Evolutionary conservation across 1,284 basidiomycete species (phyloP).

Genomic region (Cerioporus squamosus): DNA sequence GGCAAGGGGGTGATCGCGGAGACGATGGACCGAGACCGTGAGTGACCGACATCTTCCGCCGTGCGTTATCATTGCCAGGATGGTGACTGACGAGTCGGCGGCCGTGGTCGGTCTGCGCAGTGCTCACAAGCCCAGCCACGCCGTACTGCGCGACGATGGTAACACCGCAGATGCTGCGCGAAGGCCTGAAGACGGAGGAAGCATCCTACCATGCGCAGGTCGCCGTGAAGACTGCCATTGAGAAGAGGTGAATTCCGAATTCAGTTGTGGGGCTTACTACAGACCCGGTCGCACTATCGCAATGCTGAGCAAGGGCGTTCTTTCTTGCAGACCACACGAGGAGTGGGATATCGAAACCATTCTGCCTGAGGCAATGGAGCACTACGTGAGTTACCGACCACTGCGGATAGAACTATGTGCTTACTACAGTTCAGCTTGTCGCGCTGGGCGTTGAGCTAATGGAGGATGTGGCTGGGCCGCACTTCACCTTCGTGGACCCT

Average conservation of each 20-base stretch:
- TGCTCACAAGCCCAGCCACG: constrained; percentile 17
- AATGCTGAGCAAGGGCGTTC: not conserved
- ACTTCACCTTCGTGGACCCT: constrained; percentile 58
- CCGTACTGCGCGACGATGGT: constrained; percentile 26
- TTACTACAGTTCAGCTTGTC: constrained; percentile 46
- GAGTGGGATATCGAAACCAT: constrained; percentile 14
- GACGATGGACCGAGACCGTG: constrained; percentile 28
- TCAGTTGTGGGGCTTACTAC: not conserved
- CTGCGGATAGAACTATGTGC: not conserved
- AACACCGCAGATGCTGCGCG: constrained; percentile 19
- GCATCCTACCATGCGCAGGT: constrained; percentile 26
- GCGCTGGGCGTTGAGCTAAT: constrained; percentile 51
- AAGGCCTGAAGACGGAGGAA: constrained; percentile 20
- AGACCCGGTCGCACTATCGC: not conserved
- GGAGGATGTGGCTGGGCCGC: constrained; percentile 47
- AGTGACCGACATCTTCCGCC: constrained; percentile 15
- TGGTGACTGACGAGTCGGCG: constrained; percentile 12
- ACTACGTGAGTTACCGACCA: constrained; percentile 23
- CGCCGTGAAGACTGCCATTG: constrained; percentile 21
- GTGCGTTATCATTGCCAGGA: not conserved
- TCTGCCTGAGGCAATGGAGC: constrained; percentile 17
- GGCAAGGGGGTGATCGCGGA: constrained; percentile 21
- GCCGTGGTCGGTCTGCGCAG: constrained; percentile 6
- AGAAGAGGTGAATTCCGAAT: constrained; percentile 14
- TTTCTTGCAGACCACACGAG: constrained; percentile 2